These are phyloP conservation scores for Rutstroemia sp. DNA, from an alignment of 2,329 filamentous ascomycete species.

Conservation along the genomic window DNA sequence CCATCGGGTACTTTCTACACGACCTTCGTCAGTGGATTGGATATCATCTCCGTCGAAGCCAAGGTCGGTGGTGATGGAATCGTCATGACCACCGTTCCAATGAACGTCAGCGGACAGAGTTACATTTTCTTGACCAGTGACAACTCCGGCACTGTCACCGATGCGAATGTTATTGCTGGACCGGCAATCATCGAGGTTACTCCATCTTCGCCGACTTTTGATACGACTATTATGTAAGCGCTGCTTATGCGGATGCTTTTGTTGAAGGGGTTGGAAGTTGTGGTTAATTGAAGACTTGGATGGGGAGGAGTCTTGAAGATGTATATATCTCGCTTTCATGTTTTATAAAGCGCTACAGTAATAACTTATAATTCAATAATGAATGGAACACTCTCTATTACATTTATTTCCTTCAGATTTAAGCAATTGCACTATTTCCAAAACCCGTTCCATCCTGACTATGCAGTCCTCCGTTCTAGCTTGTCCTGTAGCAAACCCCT, in stretches of 20 bases:
- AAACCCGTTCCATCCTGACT: too few relatives aligned
- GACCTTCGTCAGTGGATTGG: slow-evolving; percentile 30
- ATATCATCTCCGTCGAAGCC: slow-evolving; percentile 30
- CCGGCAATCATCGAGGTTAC: slow-evolving; percentile 31
- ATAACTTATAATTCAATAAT: too few relatives aligned
- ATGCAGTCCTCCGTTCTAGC: too few relatives aligned
- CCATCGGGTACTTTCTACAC: slow-evolving; percentile 27
- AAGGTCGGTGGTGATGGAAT: slow-evolving; percentile 22
- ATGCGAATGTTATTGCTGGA: slow-evolving; percentile 34
- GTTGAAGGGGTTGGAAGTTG: neutral
- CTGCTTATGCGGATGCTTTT: neutral
- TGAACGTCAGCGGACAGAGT: slow-evolving; percentile 31
- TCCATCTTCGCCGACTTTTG: slow-evolving; percentile 22
- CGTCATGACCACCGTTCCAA: slow-evolving; percentile 26
- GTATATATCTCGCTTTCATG: too few relatives aligned
- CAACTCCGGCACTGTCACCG: slow-evolving; percentile 30
- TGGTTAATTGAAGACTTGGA: neutral
- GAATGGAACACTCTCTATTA: too few relatives aligned
- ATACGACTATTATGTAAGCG: slow-evolving; percentile 15
- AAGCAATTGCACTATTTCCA: too few relatives aligned
- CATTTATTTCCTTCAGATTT: too few relatives aligned
- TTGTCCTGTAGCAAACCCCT: too few relatives aligned
- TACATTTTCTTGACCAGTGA: slow-evolving; percentile 35
- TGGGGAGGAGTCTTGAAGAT: too few relatives aligned
- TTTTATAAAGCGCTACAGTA: too few relatives aligned